Conservation (phyloP, 306 rosid genomes). For the Mimosa pudica region DNA sequence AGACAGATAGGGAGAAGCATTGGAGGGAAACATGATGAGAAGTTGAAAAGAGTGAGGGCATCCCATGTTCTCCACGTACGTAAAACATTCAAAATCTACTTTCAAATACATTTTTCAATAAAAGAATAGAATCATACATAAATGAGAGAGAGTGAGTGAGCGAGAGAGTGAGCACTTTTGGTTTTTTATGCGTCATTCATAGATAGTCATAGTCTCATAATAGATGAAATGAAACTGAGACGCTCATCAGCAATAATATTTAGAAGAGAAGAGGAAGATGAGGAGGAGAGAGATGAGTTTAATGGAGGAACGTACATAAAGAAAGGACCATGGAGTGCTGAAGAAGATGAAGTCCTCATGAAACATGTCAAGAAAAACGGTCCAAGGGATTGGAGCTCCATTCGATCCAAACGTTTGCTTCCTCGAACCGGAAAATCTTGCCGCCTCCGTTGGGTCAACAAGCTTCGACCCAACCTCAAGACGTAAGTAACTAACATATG, state of each 20-base stretch:
- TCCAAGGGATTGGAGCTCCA: constrained; percentile 72
- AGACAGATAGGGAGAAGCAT: no score
- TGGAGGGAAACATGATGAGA: no score
- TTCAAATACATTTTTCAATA: no score
- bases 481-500: constrained; percentile 42
- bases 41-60: no score
- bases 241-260: background rate
- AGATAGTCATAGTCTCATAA: background rate
- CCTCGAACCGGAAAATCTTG: constrained; percentile 65
- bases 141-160: background rate
- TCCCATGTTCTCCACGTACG: no score
- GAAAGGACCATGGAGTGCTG: constrained; percentile 69
- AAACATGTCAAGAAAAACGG: constrained; percentile 53
- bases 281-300: constrained; percentile 29
- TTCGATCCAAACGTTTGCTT: constrained; percentile 68
- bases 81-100: no score
- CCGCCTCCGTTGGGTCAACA: constrained; percentile 66
- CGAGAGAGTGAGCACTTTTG: background rate
- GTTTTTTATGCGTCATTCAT: background rate
- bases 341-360: constrained; percentile 62
- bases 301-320: constrained; percentile 36
- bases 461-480: constrained; percentile 63
- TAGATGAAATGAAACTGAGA: constrained; percentile 1
- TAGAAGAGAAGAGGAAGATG: constrained; percentile 17
- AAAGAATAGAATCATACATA: no score